These are phyloP conservation scores for Drosera capensis DNA, from an alignment of 148 eudicot species.

Conservation along the genomic window DNA sequence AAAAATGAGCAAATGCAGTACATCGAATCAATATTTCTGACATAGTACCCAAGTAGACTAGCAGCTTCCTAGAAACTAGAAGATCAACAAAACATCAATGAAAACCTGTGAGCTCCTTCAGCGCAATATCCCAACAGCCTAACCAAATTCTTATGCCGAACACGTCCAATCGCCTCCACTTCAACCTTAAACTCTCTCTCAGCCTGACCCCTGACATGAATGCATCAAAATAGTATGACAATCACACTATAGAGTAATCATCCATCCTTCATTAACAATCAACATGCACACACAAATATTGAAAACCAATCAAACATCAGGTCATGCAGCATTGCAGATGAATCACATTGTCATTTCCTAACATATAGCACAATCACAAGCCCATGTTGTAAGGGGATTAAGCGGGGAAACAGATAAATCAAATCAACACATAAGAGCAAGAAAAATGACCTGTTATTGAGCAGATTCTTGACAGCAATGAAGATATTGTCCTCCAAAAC, in stretches of 20 bases:
- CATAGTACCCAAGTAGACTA: neutral
- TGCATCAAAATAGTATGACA: neutral
- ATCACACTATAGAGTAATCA: neutral
- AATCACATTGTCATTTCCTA: too few relatives aligned
- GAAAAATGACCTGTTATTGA: slow-evolving; percentile 94
- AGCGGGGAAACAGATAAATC: neutral
- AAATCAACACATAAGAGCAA: too few relatives aligned
- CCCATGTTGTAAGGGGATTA: too few relatives aligned
- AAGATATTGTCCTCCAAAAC: slow-evolving; percentile 24
- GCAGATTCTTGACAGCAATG: slow-evolving; percentile 82
- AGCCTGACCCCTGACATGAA: slow-evolving; percentile 67
- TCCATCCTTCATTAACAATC: neutral
- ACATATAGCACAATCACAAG: too few relatives aligned
- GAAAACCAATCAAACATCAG: too few relatives aligned
- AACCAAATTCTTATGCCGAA: slow-evolving; percentile 84
- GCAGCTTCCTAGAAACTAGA: neutral
- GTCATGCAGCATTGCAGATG: too few relatives aligned
- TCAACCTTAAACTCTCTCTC: slow-evolving; percentile 92
- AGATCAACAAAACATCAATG: neutral
- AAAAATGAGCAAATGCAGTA: neutral
- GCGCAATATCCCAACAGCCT: slow-evolving; percentile 83
- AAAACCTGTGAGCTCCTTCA: slow-evolving; percentile 89
- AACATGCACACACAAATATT: too few relatives aligned
- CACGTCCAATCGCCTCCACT: slow-evolving; percentile 92
- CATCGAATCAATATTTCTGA: neutral